These are phyloP conservation scores for Thraustochytrium sp. DNA, from an alignment of 352 stramenopile genomes.

Conservation along the genomic window DNA sequence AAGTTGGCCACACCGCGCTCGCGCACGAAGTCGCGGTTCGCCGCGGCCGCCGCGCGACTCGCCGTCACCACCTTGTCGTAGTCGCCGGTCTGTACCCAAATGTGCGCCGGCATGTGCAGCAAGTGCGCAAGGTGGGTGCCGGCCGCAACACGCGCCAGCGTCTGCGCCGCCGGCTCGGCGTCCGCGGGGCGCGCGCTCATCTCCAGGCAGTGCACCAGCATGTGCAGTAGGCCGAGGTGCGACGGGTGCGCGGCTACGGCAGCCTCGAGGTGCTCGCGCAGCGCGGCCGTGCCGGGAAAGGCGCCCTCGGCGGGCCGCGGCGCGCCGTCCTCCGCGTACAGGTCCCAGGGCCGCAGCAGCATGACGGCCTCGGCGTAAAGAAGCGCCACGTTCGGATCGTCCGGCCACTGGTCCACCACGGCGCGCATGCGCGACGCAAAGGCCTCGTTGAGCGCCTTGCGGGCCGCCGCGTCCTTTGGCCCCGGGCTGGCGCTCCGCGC, in stretches of 20 bases:
- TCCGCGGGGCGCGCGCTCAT: neutral
- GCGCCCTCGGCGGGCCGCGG: neutral
- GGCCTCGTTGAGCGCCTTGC: neutral
- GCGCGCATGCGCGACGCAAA: neutral
- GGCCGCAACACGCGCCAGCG: neutral
- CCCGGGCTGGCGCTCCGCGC: neutral
- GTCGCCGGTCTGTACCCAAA: conserved; percentile 7
- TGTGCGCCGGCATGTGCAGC: conserved; percentile 16
- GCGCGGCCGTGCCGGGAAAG: neutral
- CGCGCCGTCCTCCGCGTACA: neutral
- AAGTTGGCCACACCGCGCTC: conserved; percentile 55
- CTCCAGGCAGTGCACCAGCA: neutral
- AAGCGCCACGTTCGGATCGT: neutral
- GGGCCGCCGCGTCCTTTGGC: neutral
- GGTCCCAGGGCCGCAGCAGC: conserved; percentile 1
- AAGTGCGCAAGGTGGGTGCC: neutral
- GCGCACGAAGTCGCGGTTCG: neutral
- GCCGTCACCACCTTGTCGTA: neutral
- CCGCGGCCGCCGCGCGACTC: neutral
- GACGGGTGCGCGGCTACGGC: neutral
- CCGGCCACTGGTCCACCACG: neutral
- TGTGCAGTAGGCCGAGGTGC: conserved; percentile 12
- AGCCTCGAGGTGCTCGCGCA: neutral
- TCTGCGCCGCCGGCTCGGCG: neutral
- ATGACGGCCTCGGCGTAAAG: neutral